Conservation (phyloP, 2,329 filamentous ascomycete species). For the Cladorrhinum sp. region DNA sequence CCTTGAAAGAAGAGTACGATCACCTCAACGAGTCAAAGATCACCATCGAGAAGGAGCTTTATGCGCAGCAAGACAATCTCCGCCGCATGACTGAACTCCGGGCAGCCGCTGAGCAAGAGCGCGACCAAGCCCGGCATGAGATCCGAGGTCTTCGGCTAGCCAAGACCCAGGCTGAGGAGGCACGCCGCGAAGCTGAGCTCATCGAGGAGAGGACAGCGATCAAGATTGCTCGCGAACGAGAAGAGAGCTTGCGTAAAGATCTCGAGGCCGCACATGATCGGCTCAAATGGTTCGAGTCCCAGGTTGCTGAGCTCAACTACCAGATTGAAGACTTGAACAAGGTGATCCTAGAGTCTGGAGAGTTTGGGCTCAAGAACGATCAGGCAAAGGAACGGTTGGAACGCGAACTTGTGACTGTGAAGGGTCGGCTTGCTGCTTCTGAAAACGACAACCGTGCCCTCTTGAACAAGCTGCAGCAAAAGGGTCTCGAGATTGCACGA, state of each 20-base stretch:
- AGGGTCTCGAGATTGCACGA: constrained; percentile 91
- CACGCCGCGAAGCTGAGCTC: constrained; percentile 76
- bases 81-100: constrained; percentile 81
- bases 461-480: constrained; percentile 96
- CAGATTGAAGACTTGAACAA: constrained; percentile 85
- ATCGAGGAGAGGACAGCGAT: constrained; percentile 77
- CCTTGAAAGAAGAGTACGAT: constrained; percentile 80
- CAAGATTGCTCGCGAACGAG: constrained; percentile 73
- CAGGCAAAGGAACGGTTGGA: constrained; percentile 92
- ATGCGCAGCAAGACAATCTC: constrained; percentile 88
- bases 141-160: constrained; percentile 78
- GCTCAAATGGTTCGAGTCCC: constrained; percentile 74
- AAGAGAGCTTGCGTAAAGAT: constrained; percentile 73
- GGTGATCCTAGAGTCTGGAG: constrained; percentile 82
- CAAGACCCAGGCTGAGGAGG: constrained; percentile 81
- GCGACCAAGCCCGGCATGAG: constrained; percentile 84
- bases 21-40: constrained; percentile 91
- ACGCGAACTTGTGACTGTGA: constrained; percentile 84
- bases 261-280: constrained; percentile 75
- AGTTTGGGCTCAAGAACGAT: constrained; percentile 85
- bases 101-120: constrained; percentile 75
- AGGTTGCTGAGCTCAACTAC: constrained; percentile 70
- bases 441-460: constrained; percentile 94
- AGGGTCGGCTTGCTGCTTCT: constrained; percentile 82
- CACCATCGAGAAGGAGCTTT: constrained; percentile 96